Percentiles rank a stretch among this genome's conserved stretches.
phyloP scores from a whole-genome alignment of 257 asterid genomes.

The Scutellaria baicalensis region DNA sequence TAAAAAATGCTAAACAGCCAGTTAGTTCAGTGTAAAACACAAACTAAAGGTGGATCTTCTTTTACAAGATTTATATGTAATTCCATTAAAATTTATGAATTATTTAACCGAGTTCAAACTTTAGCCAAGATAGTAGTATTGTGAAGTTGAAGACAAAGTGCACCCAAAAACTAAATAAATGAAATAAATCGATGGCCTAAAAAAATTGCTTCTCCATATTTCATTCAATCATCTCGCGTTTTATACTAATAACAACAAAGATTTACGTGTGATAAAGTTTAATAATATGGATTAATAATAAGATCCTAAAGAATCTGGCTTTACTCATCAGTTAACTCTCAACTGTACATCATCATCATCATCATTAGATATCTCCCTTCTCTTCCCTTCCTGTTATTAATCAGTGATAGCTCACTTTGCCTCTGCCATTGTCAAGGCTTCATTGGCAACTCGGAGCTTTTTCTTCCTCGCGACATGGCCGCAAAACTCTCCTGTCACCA shows the following conservation, averaged over 20 bases:
- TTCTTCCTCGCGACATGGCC: background rate
- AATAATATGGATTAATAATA: background rate
- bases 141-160: background rate
- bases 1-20: no score
- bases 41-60: no score
- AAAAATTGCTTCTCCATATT: constrained; percentile 4
- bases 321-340: background rate
- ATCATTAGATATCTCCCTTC: no score
- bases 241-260: constrained; percentile 18
- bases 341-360: background rate
- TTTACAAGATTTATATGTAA: no score
- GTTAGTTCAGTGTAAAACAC: no score
- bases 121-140: no score
- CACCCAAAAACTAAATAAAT: background rate
- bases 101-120: no score
- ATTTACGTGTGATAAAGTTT: background rate
- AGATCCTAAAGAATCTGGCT: constrained; percentile 12
- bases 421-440: constrained; percentile 5
- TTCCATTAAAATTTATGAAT: no score
- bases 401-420: background rate
- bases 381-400: no score
- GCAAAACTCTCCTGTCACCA: background rate
- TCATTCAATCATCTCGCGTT: background rate
- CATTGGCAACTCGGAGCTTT: background rate
- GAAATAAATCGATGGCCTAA: background rate